Percentiles rank a stretch among this genome's conserved stretches.
These are phyloP conservation scores for Echinosophora koreensis DNA, from an alignment of 306 rosid genomes.

Conservation along the genomic window DNA sequence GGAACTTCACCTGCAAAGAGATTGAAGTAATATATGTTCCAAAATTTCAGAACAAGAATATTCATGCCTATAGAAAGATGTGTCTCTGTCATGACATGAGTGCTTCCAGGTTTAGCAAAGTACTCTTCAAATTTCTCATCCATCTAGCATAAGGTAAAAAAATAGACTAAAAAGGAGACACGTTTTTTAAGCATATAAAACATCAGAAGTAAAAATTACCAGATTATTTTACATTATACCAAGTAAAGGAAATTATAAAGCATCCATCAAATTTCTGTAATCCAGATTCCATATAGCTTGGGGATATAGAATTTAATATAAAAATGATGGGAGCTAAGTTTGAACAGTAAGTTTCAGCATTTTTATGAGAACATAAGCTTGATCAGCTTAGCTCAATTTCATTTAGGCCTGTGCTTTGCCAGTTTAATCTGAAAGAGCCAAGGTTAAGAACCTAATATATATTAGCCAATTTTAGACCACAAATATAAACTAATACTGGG, in stretches of 20 bases:
- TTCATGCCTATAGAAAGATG: conserved; percentile 12
- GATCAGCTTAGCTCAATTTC: conserved; percentile 20
- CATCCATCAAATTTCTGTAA: background rate
- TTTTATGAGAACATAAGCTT: background rate
- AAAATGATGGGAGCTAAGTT: background rate
- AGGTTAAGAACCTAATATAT: conserved; percentile 11
- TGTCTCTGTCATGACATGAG: background rate
- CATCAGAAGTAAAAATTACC: conserved; percentile 28
- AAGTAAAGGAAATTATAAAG: conserved; percentile 26
- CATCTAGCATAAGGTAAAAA: conserved; percentile 23
- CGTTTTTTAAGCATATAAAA: conserved; percentile 8
- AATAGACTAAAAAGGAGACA: background rate
- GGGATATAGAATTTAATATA: background rate
- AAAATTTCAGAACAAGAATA: conserved; percentile 38
- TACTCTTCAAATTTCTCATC: conserved; percentile 11
- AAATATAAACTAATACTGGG: background rate
- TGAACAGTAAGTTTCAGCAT: conserved; percentile 1
- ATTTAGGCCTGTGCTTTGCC: background rate
- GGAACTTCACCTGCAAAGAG: conserved; percentile 73
- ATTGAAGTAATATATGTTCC: conserved; percentile 36
- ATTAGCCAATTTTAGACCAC: conserved; percentile 17
- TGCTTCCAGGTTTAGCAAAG: conserved; percentile 15
- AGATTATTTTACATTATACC: conserved; percentile 11
- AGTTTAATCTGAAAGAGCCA: conserved; percentile 11
- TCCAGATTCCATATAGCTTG: background rate